Evolutionary conservation across 768 basidiomycete species (phyloP), one percentile per base, ranked within the genome.

Genomic region (Phallus indusiatus): DNA sequence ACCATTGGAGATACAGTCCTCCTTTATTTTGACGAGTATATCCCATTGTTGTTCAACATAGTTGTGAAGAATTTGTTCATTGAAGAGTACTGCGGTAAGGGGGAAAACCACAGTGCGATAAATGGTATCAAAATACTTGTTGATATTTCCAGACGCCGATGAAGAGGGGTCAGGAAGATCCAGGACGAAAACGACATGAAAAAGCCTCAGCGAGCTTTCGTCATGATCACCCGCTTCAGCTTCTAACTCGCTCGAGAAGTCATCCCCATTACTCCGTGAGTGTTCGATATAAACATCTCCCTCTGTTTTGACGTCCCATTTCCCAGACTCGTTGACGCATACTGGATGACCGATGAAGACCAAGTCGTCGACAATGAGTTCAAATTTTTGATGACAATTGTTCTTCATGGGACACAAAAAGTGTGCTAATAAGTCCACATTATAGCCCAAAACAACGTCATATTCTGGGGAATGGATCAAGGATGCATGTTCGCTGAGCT

Each of bases 321-420:
- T 75, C 0, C 86, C 89, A 64, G 86, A 84, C 28, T 75, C 66
- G 55, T 89, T 86, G 11, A 81, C 81, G 67, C 87, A 89, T 1
- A 97, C 93, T 1, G 95, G 96, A 69, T 98, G 94, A 0, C 96
- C 96, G 48, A 97, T 78, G 69, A 97, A 98, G 5, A 84, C 90
- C 22, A 98, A 77, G 65, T 94, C 86, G 68, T 98, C 94, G 22
- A 96, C 86, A 46, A 90, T 72, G 33, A 99, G 80, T 69, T 95
- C 93, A 67, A 96, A 97, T 67, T 91, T 91, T 70, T 92, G 90
- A 71, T 99, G 92, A 66, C 93, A 96, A 70, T 94, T 82, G 14
- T 84, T 78, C 49, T 84, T 68, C 9, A 51, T 79, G 0, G 95
- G 94, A 60, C 87, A 88, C 2, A 98, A 77, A 63, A 95, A 74